Percentiles rank a stretch among this genome's conserved stretches.
Conservation (phyloP, 352 stramenopile genomes). For the Pythium brassicae region DNA sequence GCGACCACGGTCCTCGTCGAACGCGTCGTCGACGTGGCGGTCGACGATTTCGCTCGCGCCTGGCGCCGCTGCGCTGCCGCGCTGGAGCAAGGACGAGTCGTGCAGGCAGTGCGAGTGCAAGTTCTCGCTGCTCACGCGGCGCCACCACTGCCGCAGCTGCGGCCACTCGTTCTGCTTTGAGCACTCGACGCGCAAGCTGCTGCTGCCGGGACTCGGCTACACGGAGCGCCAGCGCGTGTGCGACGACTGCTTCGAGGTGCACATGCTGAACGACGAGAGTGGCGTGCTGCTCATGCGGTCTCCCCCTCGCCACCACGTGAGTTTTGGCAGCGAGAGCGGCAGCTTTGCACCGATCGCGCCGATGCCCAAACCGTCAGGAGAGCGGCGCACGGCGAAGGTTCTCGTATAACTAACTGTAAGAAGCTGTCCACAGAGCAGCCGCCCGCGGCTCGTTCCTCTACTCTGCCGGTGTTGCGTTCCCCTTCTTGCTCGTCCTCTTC, state of each 20-base stretch:
- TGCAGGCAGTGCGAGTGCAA: conserved; percentile 71
- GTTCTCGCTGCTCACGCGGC: conserved; percentile 65
- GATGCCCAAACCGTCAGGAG: conserved; percentile 4
- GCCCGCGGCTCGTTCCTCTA: neutral
- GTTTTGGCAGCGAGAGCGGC: conserved; percentile 6
- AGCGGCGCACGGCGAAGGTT: conserved; percentile 1
- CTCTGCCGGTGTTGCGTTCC: neutral
- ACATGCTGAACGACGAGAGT: conserved; percentile 30
- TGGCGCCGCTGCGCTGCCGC: conserved; percentile 26
- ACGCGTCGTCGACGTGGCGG: conserved; percentile 22
- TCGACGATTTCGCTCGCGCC: conserved; percentile 14
- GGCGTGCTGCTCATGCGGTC: conserved; percentile 22
- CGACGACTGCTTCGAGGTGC: conserved; percentile 74
- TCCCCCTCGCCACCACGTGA: conserved; percentile 8
- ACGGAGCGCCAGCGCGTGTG: conserved; percentile 75
- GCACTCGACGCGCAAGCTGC: conserved; percentile 70
- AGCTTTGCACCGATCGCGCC: conserved; percentile 12
- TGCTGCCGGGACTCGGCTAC: conserved; percentile 67
- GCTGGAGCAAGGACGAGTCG: conserved; percentile 60
- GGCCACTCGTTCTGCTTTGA: conserved; percentile 84
- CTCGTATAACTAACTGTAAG: neutral
- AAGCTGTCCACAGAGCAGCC: no score
- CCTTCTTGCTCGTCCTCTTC: conserved; percentile 1
- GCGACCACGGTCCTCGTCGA: conserved; percentile 27
- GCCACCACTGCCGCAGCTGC: conserved; percentile 82